phyloP scores from a whole-genome alignment of 2,329 filamentous ascomycete genomes.

The Microsporum audouinii region DNA sequence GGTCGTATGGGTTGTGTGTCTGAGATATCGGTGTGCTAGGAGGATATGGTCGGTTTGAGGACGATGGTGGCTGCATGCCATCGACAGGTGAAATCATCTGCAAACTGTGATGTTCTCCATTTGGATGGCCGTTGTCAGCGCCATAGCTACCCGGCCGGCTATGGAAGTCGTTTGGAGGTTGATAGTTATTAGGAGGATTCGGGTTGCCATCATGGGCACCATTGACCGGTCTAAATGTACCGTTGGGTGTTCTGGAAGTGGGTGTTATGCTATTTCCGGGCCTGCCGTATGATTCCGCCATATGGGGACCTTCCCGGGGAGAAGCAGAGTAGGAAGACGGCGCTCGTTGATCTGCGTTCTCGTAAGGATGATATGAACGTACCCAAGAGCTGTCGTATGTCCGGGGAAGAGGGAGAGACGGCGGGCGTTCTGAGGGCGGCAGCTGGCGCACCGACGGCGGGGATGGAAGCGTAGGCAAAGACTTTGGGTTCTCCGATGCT shows the following conservation, averaged over 20 bases:
- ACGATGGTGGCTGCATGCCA: slow-evolving; percentile 18
- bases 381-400: slow-evolving; percentile 9
- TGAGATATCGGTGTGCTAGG: slow-evolving; percentile 14
- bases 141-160: not conserved
- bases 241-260: slow-evolving; percentile 19
- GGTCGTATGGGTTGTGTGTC: slow-evolving; percentile 24
- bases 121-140: slow-evolving; percentile 6
- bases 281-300: slow-evolving; percentile 20
- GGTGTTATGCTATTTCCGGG: slow-evolving; percentile 24
- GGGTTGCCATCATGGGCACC: slow-evolving; percentile 22
- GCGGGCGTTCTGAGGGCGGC: slow-evolving; percentile 8
- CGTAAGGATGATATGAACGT: slow-evolving; percentile 7
- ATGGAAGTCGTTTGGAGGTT: slow-evolving; percentile 15
- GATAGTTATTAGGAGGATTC: slow-evolving; percentile 21
- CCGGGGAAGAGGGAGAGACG: slow-evolving; percentile 10
- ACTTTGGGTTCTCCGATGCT: not conserved
- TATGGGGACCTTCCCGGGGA: slow-evolving; percentile 15
- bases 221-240: slow-evolving; percentile 25
- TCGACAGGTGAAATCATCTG: slow-evolving; percentile 20
- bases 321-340: slow-evolving; percentile 18
- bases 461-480: slow-evolving; percentile 3
- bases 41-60: slow-evolving; percentile 15
- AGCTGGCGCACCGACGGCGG: slow-evolving; percentile 7
- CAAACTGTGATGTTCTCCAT: slow-evolving; percentile 22
- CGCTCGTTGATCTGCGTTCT: slow-evolving; percentile 10